These are phyloP conservation scores for Corrigiola litoralis DNA, from an alignment of 179 eudicot species.

Conservation along the genomic window DNA sequence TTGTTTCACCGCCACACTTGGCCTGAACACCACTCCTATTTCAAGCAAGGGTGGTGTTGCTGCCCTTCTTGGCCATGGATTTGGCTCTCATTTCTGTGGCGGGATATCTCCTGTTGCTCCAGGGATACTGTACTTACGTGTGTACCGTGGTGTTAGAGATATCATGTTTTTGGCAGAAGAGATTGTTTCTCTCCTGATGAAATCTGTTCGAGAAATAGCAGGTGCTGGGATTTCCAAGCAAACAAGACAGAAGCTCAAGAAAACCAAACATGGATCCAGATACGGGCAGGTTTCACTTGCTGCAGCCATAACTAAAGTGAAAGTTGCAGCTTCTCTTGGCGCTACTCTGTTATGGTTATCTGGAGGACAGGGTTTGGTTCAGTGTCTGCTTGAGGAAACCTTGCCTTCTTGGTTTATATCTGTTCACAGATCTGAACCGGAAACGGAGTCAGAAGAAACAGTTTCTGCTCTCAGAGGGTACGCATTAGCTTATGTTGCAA, in stretches of 20 bases:
- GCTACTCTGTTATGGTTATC: conserved; percentile 81
- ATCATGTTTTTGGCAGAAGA: conserved; percentile 84
- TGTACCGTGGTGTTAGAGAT: conserved; percentile 70
- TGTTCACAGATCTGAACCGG: conserved; percentile 46
- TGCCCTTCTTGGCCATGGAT: conserved; percentile 92
- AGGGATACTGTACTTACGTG: conserved; percentile 77
- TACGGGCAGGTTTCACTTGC: conserved; percentile 62
- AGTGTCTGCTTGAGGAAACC: conserved; percentile 74
- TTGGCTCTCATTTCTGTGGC: conserved; percentile 68
- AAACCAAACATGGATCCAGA: conserved; percentile 33
- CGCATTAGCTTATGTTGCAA: conserved; percentile 71
- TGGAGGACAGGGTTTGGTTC: conserved; percentile 80
- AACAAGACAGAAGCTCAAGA: conserved; percentile 37
- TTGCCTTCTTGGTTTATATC: conserved; percentile 96
- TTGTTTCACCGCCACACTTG: conserved; percentile 75
- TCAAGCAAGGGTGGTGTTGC: conserved; percentile 72
- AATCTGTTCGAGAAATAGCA: conserved; percentile 65
- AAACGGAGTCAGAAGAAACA: conserved; percentile 34
- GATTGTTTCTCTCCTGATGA: conserved; percentile 68
- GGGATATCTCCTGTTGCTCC: conserved; percentile 96
- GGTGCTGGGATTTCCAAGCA: conserved; percentile 36
- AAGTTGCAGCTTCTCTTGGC: conserved; percentile 83
- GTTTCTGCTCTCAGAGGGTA: conserved; percentile 65
- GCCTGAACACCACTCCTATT: conserved; percentile 39
- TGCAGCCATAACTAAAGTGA: conserved; percentile 56